phyloP scores from a whole-genome alignment of 2,329 filamentous ascomycete species.

The Dothideomycetes sp. region DNA sequence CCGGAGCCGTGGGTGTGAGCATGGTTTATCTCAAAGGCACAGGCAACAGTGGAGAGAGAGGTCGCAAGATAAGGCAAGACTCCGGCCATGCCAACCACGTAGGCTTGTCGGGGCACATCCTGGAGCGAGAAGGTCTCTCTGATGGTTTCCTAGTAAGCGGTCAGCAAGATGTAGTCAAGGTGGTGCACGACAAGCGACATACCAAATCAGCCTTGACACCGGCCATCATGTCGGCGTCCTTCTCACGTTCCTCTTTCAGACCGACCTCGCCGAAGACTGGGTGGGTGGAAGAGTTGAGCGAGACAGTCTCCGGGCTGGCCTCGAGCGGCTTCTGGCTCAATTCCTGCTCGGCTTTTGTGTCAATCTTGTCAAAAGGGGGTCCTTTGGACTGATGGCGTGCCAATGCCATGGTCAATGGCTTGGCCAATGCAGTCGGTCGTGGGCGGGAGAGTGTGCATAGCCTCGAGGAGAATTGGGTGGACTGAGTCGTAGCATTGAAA shows the following conservation, averaged over 20 bases:
- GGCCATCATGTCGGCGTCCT: constrained; percentile 34
- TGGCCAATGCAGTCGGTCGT: constrained; percentile 20
- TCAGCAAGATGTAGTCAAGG: constrained; percentile 10
- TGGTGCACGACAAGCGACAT: constrained; percentile 2
- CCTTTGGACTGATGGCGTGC: constrained; percentile 11
- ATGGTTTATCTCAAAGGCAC: constrained; percentile 73
- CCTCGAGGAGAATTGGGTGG: constrained; percentile 27
- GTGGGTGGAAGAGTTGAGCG: constrained; percentile 41
- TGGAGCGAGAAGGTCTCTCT: constrained; percentile 36
- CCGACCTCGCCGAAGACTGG: constrained; percentile 29
- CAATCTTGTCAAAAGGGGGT: constrained; percentile 33
- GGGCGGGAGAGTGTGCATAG: constrained; percentile 27
- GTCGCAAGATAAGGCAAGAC: constrained; percentile 62
- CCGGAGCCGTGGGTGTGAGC: constrained; percentile 48
- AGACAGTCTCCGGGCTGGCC: constrained; percentile 49
- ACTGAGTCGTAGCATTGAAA: constrained; percentile 9
- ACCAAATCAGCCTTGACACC: constrained; percentile 29
- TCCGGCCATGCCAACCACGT: constrained; percentile 39
- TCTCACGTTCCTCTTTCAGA: constrained; percentile 17
- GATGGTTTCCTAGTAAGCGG: constrained; percentile 29
- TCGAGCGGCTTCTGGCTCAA: constrained; percentile 46
- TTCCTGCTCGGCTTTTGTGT: constrained; percentile 46
- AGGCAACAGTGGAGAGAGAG: constrained; percentile 69
- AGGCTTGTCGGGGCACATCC: constrained; percentile 36
- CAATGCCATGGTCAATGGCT: constrained; percentile 20